Evolutionary conservation across 2,329 filamentous ascomycete genomes (phyloP).

Genomic region (Epichloe coenophiala): DNA sequence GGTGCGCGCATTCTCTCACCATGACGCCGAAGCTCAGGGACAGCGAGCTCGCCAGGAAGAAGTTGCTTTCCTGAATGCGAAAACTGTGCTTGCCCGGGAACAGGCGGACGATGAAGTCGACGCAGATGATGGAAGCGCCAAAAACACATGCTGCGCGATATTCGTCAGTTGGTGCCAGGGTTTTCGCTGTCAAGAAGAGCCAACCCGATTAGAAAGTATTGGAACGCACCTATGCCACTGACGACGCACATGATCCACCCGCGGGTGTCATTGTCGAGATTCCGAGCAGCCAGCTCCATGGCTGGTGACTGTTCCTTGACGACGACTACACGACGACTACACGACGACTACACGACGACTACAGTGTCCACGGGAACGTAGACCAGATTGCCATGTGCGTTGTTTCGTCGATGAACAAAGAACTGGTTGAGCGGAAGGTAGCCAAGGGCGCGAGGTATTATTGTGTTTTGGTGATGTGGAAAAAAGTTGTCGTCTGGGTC

Average conservation of each 20-base stretch:
- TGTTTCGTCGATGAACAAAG: neutral
- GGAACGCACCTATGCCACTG: slow-evolving; percentile 51
- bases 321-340: neutral
- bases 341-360: neutral
- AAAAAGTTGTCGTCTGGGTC: neutral
- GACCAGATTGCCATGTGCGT: neutral
- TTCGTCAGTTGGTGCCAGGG: slow-evolving; percentile 6
- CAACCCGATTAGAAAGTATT: slow-evolving; percentile 8
- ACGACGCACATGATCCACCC: slow-evolving; percentile 90
- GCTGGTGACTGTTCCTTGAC: slow-evolving; percentile 4
- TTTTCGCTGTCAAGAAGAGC: neutral
- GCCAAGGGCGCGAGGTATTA: neutral
- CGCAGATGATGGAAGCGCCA: slow-evolving; percentile 73
- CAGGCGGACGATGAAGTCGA: slow-evolving; percentile 63
- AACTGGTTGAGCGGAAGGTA: neutral
- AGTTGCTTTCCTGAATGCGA: slow-evolving; percentile 76
- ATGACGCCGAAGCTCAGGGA: slow-evolving; percentile 94
- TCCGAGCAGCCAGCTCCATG: slow-evolving; percentile 25
- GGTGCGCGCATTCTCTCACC: slow-evolving; percentile 36
- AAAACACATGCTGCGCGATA: slow-evolving; percentile 44
- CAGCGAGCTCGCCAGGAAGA: slow-evolving; percentile 74
- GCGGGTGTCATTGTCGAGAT: slow-evolving; percentile 64
- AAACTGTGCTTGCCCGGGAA: slow-evolving; percentile 67
- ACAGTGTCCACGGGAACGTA: neutral
- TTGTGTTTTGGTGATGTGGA: too few species aligned